Base-by-base conservation (phyloP, 2,329 filamentous ascomycete species). In the Exophiala alcalophila region DNA sequence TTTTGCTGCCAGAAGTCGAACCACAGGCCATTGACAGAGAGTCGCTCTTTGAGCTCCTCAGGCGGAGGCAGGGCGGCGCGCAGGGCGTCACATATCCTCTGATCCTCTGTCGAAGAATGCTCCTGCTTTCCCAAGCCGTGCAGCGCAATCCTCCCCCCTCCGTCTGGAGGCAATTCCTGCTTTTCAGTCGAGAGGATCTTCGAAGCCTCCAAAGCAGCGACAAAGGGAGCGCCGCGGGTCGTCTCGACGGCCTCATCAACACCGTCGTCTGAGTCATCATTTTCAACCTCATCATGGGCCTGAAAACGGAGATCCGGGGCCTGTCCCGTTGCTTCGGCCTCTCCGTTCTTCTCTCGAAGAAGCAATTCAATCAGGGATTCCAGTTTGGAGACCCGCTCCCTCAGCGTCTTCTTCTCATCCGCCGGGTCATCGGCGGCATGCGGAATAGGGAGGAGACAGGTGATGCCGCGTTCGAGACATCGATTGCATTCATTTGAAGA, bases 1-100 rank as follows among this genome's bases (percentile, higher is more conserved):
- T 44, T 44, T 16, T 31, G 23, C 18, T 44, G 26, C 41, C 41
- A 44, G 27, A 28, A 32, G 16, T 39, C 28, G 34, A 34, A 44
- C 41, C 41, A 44, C 10, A 11, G 20, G 5, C 27, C 28, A 28
- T 39, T 14, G n/a, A 24, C 21, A 32, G 33, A 38, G 10, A 44
- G 29, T 10, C 10, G 16, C 10, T 2, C 20, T 39, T 16, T 39
- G 21, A 44, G 18, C 7, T 40, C 34, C 5, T 26, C 16, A 5
- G 18, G 27, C 11, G 21, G 18, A 2, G 41, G 41, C 4, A 44
- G 5, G n/a, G 34, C n/a, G 27, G 28, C 27, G 16, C 35, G 36
- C 5, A 44, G 32, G 14, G 25, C 21, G 6, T 37, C 32, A 14
- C 40, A 43, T 3, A 30, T n/a, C n/a, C n/a, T n/a, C n/a, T n/a